Base-by-base conservation (phyloP, 805 yeast species). In the Cyberlindnera xishuangbannaensis region DNA sequence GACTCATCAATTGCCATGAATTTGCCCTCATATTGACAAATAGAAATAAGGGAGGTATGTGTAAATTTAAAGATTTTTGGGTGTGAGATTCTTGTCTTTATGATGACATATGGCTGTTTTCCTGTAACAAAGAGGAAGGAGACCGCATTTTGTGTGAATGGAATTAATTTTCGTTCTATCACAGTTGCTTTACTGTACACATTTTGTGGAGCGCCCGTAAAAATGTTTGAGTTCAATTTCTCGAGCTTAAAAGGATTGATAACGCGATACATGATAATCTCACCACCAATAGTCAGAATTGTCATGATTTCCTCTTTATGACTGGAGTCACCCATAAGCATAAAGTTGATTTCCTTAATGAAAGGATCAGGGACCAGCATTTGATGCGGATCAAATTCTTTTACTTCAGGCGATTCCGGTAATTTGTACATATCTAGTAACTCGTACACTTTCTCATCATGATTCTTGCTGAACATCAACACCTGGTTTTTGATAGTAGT, bases 201-300 rank as follows among this genome's bases (percentile, higher is more conserved):
- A 54, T 82, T 82, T 35, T 76, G 81, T 2, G 92, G 90, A 1
- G 90, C 92, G 35, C 94, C 94, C 1, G 85, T 76, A 9, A 80
- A 67, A 4, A 67, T 65, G 42, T 45, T 67, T 59, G 47, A 30
- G 18, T 46, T 62, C 51, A 44, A 38, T 67, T 71, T 48, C 59
- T 65, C 36, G 62, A 69, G 51, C 69, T 73, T 31, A 50, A 42
- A 24, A 68, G 62, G 17, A 45, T 67, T 62, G 40, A 58, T 74
- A 22, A 78, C 60, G 45, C 75, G 76, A 54, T 86, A 87, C 31
- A 83, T 60, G 22, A 75, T 62, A 2, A 86, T 61, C 53, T 85
- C 92, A 46, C 94, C 95, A 33, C 94, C 92, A 51, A 78, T 73
- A 0, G 95, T 86, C 31, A 85, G 58, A 7, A 84, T 64, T 0